phyloP scores from a whole-genome alignment of 495 filamentous ascomycete genomes.

The Aspergillus nidulans region DNA sequence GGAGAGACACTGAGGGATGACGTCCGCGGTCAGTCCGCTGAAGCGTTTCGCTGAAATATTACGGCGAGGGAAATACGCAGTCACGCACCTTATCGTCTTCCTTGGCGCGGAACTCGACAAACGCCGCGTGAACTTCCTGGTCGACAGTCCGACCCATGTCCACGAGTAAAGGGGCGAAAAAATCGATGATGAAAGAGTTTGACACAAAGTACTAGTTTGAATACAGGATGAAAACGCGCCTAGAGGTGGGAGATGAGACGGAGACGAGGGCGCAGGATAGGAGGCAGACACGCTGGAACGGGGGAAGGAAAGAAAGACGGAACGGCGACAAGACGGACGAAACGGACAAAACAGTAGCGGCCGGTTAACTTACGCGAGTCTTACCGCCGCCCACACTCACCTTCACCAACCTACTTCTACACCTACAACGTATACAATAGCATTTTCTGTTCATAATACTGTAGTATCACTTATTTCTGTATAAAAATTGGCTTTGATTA shows the following conservation, averaged over 20 bases:
- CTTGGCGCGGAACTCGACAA: constrained; percentile 57
- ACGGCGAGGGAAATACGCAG: constrained; percentile 44
- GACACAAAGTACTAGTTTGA: constrained; percentile 9
- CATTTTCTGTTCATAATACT: too few relatives aligned
- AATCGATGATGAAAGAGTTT: constrained; percentile 24
- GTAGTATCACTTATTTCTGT: too few relatives aligned
- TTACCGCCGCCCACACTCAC: constrained; percentile 19
- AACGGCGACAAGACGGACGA: constrained; percentile 24
- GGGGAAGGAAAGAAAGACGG: constrained; percentile 21
- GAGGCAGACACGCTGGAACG: constrained; percentile 18
- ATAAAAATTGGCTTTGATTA: too few relatives aligned
- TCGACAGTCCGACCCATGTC: constrained; percentile 55
- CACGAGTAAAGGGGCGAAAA: constrained; percentile 23
- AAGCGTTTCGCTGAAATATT: constrained; percentile 35
- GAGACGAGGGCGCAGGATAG: constrained; percentile 15
- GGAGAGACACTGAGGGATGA: constrained; percentile 45
- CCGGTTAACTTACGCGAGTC: constrained; percentile 31
- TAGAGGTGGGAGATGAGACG: constrained; percentile 5
- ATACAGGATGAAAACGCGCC: constrained; percentile 1
- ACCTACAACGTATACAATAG: too few relatives aligned
- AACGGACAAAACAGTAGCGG: constrained; percentile 1
- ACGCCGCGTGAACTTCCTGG: constrained; percentile 54
- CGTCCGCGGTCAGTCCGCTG: constrained; percentile 22
- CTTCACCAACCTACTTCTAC: neutral
- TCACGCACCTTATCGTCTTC: constrained; percentile 57